A percentile compares a stretch with the other conserved stretches of the same genome.
phyloP scores from a whole-genome alignment of 331 rosid species.

The Dryas integrifolia region DNA sequence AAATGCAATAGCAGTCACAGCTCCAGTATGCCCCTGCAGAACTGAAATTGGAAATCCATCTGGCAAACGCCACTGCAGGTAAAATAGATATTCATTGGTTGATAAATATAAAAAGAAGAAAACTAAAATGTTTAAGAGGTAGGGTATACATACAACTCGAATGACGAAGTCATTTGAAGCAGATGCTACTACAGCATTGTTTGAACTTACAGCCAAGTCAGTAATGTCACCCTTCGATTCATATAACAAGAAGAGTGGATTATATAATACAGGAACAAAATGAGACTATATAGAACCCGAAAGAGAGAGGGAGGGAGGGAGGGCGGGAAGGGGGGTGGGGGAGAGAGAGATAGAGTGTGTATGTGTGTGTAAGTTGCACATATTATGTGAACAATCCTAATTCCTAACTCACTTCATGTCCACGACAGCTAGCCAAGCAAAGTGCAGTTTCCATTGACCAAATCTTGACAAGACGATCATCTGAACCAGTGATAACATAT shows the following conservation, averaged over 20 bases:
- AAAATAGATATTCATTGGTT: slow-evolving; percentile 29
- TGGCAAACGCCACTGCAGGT: slow-evolving; percentile 81
- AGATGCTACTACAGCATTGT: slow-evolving; percentile 87
- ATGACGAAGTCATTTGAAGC: slow-evolving; percentile 83
- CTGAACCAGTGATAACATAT: slow-evolving; percentile 87
- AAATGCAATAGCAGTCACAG: slow-evolving; percentile 82
- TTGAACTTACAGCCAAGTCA: slow-evolving; percentile 82
- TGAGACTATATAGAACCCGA: not conserved
- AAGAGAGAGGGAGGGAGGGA: not conserved
- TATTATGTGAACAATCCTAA: slow-evolving; percentile 31
- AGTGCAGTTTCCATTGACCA: slow-evolving; percentile 98
- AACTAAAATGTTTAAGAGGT: slow-evolving; percentile 13
- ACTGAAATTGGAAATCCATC: slow-evolving; percentile 87
- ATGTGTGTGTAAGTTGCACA: slow-evolving; percentile 24
- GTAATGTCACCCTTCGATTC: slow-evolving; percentile 75
- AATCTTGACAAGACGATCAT: slow-evolving; percentile 91
- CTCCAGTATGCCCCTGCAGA: slow-evolving; percentile 79
- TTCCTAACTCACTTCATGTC: slow-evolving; percentile 78
- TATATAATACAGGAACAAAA: slow-evolving; percentile 16
- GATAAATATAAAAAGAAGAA: not conserved
- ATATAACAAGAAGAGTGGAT: slow-evolving; percentile 29
- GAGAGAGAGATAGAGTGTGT: not conserved
- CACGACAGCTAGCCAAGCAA: slow-evolving; percentile 87
- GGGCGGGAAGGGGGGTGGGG: not conserved
- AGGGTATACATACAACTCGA: slow-evolving; percentile 68